Base-by-base conservation (phyloP, 31 red algal genomes). In the Endocladia muricata region DNA sequence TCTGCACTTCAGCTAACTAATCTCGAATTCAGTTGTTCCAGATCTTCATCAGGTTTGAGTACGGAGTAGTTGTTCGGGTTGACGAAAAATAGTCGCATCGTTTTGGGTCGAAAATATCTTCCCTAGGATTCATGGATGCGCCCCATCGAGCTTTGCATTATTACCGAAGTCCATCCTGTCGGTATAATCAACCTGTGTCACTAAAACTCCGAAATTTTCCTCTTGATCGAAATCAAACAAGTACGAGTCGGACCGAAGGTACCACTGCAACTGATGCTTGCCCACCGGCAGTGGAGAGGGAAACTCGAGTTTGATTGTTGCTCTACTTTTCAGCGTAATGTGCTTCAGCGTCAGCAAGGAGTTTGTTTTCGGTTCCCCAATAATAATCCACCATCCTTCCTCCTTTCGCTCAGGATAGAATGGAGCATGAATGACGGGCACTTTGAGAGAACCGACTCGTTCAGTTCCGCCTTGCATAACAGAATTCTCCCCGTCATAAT, bases 381-480 rank as follows among this genome's bases (percentile, higher is more conserved):
- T 64, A 37, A 92, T 59, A 30, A 97, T 62, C 94, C 94, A 97
- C 94, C 94, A 97, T 19, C 94, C 88, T 82, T 97, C 94, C 60
- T 92, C 83, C 55, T 77, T 92, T 9, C 40, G 39, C 28, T 73
- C 73, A 15, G 94, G 94, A 62, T 76, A 97, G 13, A 37, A 30
- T n/a, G 88, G 82, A 28, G 81, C 75, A 15, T 57, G 70, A 26
- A 82, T 71, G n/a, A 68, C 32, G 9, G 85, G 85, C 26, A 83
- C 79, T 26, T 37, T 9, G n/a, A 22, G 21, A 26, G 73, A 63
- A 17, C 4, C 33, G 6, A 79, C 54, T 2, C 64, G 60, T 32
- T 67, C 71, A 15, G 80, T 85, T n/a, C n/a, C n/a, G n/a, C n/a
- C n/a, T n/a, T n/a, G n/a, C n/a, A n/a, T n/a, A n/a, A n/a, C n/a